Evolutionary conservation across 208 protist species (phyloP).

Genomic region (Trypanosoma caninum): DNA sequence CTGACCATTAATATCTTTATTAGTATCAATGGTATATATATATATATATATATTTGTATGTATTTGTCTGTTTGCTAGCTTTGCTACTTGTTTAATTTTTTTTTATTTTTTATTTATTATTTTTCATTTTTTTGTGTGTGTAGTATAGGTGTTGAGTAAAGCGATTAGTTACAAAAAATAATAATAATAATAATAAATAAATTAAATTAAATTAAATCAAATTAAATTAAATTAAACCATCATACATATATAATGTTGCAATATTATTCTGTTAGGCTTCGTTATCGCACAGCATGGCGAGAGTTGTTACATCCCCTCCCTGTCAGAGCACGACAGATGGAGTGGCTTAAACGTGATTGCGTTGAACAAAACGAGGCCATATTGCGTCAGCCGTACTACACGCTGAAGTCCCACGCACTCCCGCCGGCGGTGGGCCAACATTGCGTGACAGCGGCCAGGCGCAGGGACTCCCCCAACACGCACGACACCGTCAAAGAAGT

Average conservation of each 20-base stretch:
- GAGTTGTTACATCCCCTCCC: conserved; percentile 84
- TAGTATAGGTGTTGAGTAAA: no score
- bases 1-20: background rate
- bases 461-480: background rate
- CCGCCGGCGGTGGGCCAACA: conserved; percentile 16
- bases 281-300: conserved; percentile 82
- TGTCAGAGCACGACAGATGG: conserved; percentile 42
- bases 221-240: no score
- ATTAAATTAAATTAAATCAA: no score
- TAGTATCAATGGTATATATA: no score
- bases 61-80: background rate
- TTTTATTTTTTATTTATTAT: conserved; percentile 1
- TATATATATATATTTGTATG: no score
- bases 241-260: conserved; percentile 31
- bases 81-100: conserved; percentile 2
- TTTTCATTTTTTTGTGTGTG: no score
- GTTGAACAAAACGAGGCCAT: conserved; percentile 80
- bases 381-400: conserved; percentile 83
- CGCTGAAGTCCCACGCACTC: conserved; percentile 46
- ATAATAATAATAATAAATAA: no score
- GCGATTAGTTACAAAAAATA: no score
- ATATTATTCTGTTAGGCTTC: conserved; percentile 16
- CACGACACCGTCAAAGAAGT: conserved; percentile 29
- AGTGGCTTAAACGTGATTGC: conserved; percentile 87
- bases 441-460: background rate